phyloP scores from a whole-genome alignment of 805 yeast species.

The Candida qinlingensis region DNA sequence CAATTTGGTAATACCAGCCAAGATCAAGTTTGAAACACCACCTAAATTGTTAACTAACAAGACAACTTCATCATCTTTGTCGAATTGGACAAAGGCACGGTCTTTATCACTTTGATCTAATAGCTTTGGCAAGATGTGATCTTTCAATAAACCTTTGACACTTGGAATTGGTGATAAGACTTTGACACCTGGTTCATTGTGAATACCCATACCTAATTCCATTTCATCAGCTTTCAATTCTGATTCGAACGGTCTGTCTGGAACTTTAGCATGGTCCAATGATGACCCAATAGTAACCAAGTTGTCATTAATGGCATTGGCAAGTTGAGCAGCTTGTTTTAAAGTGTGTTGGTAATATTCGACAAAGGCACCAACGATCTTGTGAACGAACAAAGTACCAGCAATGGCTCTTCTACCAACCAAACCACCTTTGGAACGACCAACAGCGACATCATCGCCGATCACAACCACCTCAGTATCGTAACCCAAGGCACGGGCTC shows the following conservation, averaged over 20 bases:
- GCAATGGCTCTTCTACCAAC: constrained; percentile 95
- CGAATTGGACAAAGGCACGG: constrained; percentile 73
- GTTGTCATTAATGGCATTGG: constrained; percentile 53
- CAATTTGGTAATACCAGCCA: constrained; percentile 64
- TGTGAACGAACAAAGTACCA: constrained; percentile 85
- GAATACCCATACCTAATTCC: constrained; percentile 94
- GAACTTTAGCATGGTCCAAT: constrained; percentile 84
- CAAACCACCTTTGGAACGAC: constrained; percentile 80
- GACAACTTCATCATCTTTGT: constrained; percentile 57
- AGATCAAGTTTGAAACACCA: constrained; percentile 78
- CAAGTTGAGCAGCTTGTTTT: constrained; percentile 50
- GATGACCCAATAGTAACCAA: constrained; percentile 87
- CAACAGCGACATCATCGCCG: constrained; percentile 92
- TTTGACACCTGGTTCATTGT: constrained; percentile 86
- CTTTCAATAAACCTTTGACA: constrained; percentile 51
- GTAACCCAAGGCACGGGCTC: constrained; percentile 75
- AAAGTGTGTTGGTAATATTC: constrained; percentile 41
- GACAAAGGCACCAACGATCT: constrained; percentile 72
- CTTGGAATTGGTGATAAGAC: constrained; percentile 54
- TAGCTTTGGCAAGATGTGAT: constrained; percentile 56
- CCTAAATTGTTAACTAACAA: constrained; percentile 82
- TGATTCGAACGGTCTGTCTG: constrained; percentile 63
- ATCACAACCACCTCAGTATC: constrained; percentile 70
- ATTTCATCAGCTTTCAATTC: constrained; percentile 55
- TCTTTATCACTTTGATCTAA: constrained; percentile 63